These are phyloP conservation scores for Stachybotrys chartarum DNA, from an alignment of 2,329 filamentous ascomycete species.

Conservation along the genomic window DNA sequence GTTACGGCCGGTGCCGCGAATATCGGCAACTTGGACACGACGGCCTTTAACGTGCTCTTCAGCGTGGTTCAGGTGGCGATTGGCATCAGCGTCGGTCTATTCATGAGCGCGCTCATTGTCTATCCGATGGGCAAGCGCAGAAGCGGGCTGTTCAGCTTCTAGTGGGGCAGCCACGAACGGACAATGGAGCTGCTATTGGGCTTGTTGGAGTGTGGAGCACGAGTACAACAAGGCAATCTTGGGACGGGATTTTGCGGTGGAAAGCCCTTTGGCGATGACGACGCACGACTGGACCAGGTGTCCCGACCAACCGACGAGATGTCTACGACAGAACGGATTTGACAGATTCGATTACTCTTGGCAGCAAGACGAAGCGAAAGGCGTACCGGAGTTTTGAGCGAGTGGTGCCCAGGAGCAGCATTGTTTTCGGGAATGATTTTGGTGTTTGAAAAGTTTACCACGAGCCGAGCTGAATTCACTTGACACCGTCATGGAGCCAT, in stretches of 20 bases:
- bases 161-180: slow-evolving; percentile 2
- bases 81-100: slow-evolving; percentile 54
- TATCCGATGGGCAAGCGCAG: slow-evolving; percentile 51
- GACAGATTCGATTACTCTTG: not conserved
- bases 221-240: not conserved
- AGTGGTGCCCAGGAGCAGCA: too few relatives aligned
- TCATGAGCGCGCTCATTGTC: slow-evolving; percentile 47
- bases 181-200: not conserved
- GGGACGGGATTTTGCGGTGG: not conserved
- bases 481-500: too few relatives aligned
- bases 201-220: too few relatives aligned
- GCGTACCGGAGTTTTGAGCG: not conserved
- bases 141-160: slow-evolving; percentile 51
- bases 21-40: slow-evolving; percentile 29
- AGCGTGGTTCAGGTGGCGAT: slow-evolving; percentile 56
- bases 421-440: too few relatives aligned
- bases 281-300: not conserved
- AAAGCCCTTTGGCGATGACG: not conserved
- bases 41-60: slow-evolving; percentile 46
- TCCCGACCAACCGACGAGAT: not conserved
- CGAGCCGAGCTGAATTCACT: too few relatives aligned
- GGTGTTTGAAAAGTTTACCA: too few relatives aligned
- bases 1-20: slow-evolving; percentile 14
- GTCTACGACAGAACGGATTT: not conserved
- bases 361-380: not conserved